Evolutionary conservation across 352 stramenopile genomes (phyloP), one percentile per base, ranked within the genome.

Genomic region (Pelagophyceae sp.): DNA sequence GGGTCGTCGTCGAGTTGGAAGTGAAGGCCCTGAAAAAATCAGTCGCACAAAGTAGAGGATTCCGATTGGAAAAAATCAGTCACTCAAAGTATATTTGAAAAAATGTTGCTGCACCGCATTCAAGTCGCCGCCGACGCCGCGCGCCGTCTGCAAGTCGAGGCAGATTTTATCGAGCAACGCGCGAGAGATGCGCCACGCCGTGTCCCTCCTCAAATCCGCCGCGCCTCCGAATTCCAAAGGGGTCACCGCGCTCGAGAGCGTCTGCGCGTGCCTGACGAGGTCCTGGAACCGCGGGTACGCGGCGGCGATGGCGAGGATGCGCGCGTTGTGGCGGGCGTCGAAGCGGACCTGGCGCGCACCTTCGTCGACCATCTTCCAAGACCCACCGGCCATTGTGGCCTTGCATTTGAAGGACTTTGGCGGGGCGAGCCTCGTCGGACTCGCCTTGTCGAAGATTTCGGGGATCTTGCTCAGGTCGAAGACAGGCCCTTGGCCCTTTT

Each of bases 121-220:
- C 78, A 38, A 25, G 79, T 81, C 31, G 38, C 35, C 38, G 15
- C 51, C 1, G 64, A 67, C 67, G 67, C 78, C 25, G 40, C 54
- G 67, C 33, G 35, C 67, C 67, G 37, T 74, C 15, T 35, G 67
- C 38, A 86, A 75, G 77, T 89, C 88, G 19, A 90, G 94, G 72
- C 95, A 95, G 79, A 99, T 97, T 86, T 99, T 99, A 60, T 97
- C 95, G 45, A 98, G 91, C 0, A 99, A 86, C 23, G 94, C 93
- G 75, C 95, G 90, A 45, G 94, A 98, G 72, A 99, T 97, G 64
- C 95, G 95, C 29, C 90, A 91, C 32, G 94, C 95, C 77, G 98
- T 98, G 25, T 90, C 93, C 76, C 95, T 86, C 82, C 99, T 99
- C 79, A 98, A 93, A 0, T 83, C 79, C 70, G 87, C 82, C 0